Conservation (phyloP, 75 land plant genomes). For the Chamaecyparis obtusa region DNA sequence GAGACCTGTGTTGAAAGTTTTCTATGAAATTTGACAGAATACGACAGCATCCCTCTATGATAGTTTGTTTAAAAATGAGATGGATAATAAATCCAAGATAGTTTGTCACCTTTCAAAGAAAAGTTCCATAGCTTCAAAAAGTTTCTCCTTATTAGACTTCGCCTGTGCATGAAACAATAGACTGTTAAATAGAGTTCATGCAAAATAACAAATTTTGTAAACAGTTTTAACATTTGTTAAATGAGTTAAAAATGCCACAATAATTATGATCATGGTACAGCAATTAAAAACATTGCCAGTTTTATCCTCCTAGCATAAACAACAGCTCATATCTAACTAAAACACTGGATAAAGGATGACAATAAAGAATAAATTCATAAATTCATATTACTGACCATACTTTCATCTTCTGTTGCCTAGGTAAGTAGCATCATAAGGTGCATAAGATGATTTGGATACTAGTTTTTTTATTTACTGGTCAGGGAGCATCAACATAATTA, state of each 20-base stretch:
- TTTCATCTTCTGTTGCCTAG: not conserved
- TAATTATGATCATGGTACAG: not conserved
- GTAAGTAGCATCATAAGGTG: not conserved
- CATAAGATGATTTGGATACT: not conserved
- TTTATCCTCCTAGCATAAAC: not conserved
- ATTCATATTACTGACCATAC: not conserved
- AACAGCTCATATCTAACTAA: not conserved
- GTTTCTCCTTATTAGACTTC: slow-evolving; percentile 64
- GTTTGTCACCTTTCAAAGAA: slow-evolving; percentile 81
- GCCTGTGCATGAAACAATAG: slow-evolving; percentile 51
- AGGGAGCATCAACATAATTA: not conserved
- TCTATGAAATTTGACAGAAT: not conserved
- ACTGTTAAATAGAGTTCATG: slow-evolving; percentile 1
- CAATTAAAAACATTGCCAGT: not conserved
- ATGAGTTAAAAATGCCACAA: not conserved
- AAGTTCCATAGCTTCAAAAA: slow-evolving; percentile 81
- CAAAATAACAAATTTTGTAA: not conserved
- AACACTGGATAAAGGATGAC: not conserved
- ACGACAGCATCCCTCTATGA: not conserved
- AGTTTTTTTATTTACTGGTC: not conserved
- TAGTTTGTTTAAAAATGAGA: not conserved
- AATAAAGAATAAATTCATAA: not conserved
- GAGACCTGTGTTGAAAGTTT: slow-evolving; percentile 35
- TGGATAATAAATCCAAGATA: not conserved
- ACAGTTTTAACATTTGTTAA: not conserved